Evolutionary conservation across 106 monocot genomes (phyloP), one percentile per base, ranked within the genome.

Genomic region (Apostasia shenzhenica): DNA sequence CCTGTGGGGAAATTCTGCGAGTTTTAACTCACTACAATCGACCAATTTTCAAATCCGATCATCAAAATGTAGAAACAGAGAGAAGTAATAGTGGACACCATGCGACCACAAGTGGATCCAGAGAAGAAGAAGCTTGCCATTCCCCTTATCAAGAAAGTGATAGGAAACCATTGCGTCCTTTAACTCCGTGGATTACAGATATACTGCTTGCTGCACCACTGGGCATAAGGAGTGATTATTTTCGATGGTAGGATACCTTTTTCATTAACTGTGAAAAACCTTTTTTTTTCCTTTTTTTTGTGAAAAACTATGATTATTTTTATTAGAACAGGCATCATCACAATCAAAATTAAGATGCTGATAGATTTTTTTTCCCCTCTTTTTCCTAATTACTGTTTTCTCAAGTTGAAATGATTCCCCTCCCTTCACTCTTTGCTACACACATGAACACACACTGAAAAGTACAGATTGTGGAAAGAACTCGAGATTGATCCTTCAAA

Each of bases 121-220:
- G 57, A 44, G 78, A 84, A 45, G 78, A 45, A 37, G 77, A 85
- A 79, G 11, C 59, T 39, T 66, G 48, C 14, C 37, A 61, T 69
- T 72, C 81, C 67, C 67, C 51, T 8, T 12, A 54, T 48, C 82
- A 77, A 73, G 95, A 95, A 72, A 67, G 79, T 70, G 97, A 99
- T 39, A 71, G 87, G 57, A 99, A 90, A 61, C 89, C 92, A 42
- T 59, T 83, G 57, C 81, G 97, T 43, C 89, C 93, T 56, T 72
- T 99, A 73, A 79, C 97, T 71, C 90, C 97, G 49, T 99, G 97
- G 97, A 93, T 99, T 59, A 90, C 92, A 50, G 97, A 99, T 83
- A 87, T 99, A 70, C 76, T 99, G 77, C 86, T 99, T 69, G 68
- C 97, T 62, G 86, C 97, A 68, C 97, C 97, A 65, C 65, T 99